Percentiles rank a stretch among this genome's conserved stretches.
Evolutionary conservation across 2,329 filamentous ascomycete genomes (phyloP).

Genomic region (Ophiostoma fasciatum): DNA sequence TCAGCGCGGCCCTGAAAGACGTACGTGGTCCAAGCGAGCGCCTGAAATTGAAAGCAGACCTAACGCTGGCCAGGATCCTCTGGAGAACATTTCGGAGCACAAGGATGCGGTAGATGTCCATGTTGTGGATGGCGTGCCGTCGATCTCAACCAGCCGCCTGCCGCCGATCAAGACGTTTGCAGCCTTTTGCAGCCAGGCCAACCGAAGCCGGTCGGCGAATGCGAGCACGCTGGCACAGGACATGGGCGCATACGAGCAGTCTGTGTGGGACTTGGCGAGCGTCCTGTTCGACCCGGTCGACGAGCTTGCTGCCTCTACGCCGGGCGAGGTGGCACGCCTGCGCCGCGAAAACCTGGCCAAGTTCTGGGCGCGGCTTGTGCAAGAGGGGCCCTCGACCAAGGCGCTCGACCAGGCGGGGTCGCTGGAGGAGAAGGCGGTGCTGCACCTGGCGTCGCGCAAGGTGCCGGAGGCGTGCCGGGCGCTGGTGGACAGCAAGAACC

Average conservation of each 20-base stretch:
- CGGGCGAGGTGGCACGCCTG: constrained; percentile 21
- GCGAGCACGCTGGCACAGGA: constrained; percentile 21
- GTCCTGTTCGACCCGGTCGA: constrained; percentile 68
- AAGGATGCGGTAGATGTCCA: constrained; percentile 39
- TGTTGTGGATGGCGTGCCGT: constrained; percentile 42
- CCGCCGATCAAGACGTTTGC: constrained; percentile 28
- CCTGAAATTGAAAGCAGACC: neutral
- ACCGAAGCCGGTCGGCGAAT: constrained; percentile 16
- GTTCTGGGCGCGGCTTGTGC: constrained; percentile 53
- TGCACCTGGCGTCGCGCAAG: constrained; percentile 63
- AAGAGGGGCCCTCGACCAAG: constrained; percentile 34
- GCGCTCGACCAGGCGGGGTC: constrained; percentile 44
- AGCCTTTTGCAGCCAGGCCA: constrained; percentile 28
- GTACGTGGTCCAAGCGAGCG: neutral
- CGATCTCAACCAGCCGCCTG: constrained; percentile 31
- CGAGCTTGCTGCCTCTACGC: constrained; percentile 21
- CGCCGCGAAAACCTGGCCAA: constrained; percentile 52
- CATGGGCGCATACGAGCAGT: constrained; percentile 43
- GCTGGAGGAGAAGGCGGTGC: constrained; percentile 70
- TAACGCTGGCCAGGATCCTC: constrained; percentile 20
- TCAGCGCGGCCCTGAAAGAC: neutral
- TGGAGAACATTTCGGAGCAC: constrained; percentile 24
- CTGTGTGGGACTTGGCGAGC: constrained; percentile 73
- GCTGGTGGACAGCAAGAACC: constrained; percentile 61
- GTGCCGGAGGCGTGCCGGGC: constrained; percentile 70